These are phyloP conservation scores for Lactarius akahatsu DNA, from an alignment of 768 basidiomycete species.

Conservation along the genomic window DNA sequence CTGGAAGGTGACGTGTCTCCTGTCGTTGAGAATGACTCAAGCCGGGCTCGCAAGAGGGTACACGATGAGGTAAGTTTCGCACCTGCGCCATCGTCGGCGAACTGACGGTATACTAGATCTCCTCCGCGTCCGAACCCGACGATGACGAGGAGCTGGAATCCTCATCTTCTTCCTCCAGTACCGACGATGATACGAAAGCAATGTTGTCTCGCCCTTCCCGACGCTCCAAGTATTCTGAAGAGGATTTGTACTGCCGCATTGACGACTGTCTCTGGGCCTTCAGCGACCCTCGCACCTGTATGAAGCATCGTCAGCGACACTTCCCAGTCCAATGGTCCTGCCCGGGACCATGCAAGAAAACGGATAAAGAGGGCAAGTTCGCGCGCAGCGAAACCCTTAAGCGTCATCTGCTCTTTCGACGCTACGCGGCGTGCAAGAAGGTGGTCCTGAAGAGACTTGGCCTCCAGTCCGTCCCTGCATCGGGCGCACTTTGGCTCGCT, in stretches of 20 bases:
- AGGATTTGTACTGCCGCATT: slow-evolving; percentile 19
- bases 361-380: not conserved
- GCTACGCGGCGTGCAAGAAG: not conserved
- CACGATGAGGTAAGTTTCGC: slow-evolving; percentile 9
- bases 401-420: slow-evolving; percentile 11
- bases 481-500: slow-evolving; percentile 7
- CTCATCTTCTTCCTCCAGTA: not conserved
- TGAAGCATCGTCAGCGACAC: slow-evolving; percentile 8
- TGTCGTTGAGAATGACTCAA: not conserved
- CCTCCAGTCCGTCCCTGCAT: not conserved
- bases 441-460: slow-evolving; percentile 3
- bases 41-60: not conserved
- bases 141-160: not conserved
- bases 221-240: not conserved
- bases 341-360: slow-evolving; percentile 10
- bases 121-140: not conserved
- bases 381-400: slow-evolving; percentile 7
- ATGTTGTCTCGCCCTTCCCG: not conserved
- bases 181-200: not conserved
- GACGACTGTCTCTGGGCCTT: slow-evolving; percentile 10
- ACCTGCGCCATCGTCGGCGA: not conserved
- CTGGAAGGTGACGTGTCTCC: not conserved
- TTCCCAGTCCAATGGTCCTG: slow-evolving; percentile 2
- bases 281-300: not conserved
- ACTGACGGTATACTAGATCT: slow-evolving; percentile 3